Conservation (phyloP, 2,329 filamentous ascomycete genomes). For the Alternaria novae-zelandiae region DNA sequence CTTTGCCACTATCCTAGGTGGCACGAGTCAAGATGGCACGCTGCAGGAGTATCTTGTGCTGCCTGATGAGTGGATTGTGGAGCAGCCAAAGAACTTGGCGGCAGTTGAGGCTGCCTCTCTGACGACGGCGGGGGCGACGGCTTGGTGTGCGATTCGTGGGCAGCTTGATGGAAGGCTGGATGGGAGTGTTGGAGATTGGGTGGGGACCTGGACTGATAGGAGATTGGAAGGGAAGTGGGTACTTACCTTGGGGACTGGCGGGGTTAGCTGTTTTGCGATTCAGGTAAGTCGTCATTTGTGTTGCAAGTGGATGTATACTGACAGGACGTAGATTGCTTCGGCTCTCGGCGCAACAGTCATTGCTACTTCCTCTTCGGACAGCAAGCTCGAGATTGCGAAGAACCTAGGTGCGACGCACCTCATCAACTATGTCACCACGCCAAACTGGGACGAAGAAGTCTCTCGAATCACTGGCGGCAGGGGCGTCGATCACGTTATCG, state of each 20-base stretch:
- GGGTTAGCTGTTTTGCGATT: constrained; percentile 46
- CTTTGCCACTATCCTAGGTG: constrained; percentile 12
- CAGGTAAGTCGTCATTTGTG: constrained; percentile 17
- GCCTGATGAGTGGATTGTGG: constrained; percentile 24
- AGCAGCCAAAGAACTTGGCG: constrained; percentile 30
- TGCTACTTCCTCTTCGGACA: constrained; percentile 63
- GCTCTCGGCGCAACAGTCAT: constrained; percentile 56
- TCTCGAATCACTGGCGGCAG: constrained; percentile 35
- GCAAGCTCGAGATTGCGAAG: constrained; percentile 57
- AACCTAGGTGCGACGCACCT: not conserved
- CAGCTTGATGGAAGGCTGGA: constrained; percentile 7
- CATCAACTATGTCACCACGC: not conserved
- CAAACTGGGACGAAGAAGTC: not conserved
- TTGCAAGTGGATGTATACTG: not conserved
- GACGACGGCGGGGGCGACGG: constrained; percentile 27
- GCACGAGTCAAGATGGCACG: constrained; percentile 41
- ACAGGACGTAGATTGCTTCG: constrained; percentile 33
- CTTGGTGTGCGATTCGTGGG: constrained; percentile 23
- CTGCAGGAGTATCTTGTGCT: constrained; percentile 30
- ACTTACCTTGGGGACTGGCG: constrained; percentile 66
- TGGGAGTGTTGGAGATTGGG: constrained; percentile 6
- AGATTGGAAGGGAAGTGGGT: constrained; percentile 49
- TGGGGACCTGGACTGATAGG: constrained; percentile 12
- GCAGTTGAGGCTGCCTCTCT: constrained; percentile 35
- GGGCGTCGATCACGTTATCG: constrained; percentile 56